These are phyloP conservation scores for Solanum peruvianum DNA, from an alignment of 257 asterid species.

Conservation along the genomic window DNA sequence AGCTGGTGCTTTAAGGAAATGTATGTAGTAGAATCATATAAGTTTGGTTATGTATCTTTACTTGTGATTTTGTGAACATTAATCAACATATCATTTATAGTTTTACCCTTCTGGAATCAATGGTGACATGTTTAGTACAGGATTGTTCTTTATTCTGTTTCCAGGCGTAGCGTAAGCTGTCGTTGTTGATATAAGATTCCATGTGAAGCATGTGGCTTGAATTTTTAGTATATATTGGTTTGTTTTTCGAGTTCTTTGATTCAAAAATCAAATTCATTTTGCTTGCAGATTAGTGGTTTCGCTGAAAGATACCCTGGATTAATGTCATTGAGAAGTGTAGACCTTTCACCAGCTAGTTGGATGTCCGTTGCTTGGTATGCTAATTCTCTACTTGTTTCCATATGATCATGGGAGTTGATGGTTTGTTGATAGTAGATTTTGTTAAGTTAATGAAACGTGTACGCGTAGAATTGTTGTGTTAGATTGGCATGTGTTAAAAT, in stretches of 20 bases:
- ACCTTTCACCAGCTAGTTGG: constrained; percentile 50
- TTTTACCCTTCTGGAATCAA: neutral
- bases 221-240: neutral
- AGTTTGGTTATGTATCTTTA: neutral
- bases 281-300: constrained; percentile 22
- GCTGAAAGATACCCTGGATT: constrained; percentile 32
- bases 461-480: neutral
- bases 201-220: neutral
- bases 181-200: neutral
- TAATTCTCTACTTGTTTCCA: neutral
- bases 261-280: neutral
- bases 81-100: neutral
- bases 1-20: neutral
- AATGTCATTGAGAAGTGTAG: constrained; percentile 40
- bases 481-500: neutral
- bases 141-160: neutral
- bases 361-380: constrained; percentile 43
- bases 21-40: neutral
- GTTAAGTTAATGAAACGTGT: neutral
- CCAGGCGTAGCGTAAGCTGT: neutral
- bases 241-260: neutral
- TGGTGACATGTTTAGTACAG: neutral
- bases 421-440: neutral
- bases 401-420: neutral
- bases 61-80: neutral